Evolutionary conservation across 139 green algal genomes (phyloP).

Genomic region (Edaphochlamys debaryana): DNA sequence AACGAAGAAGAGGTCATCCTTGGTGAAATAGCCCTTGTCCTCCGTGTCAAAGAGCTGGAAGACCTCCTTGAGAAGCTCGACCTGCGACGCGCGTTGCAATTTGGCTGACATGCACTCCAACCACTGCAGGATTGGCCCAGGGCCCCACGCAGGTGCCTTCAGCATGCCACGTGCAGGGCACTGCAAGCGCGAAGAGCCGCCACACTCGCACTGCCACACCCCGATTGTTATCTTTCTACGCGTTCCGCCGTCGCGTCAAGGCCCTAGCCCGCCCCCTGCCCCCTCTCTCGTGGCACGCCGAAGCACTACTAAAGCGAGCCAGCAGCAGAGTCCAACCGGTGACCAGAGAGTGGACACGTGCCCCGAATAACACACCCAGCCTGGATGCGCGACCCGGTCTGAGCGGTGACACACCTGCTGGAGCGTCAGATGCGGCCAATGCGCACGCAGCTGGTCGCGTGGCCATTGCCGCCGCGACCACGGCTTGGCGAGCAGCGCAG

Average conservation of each 20-base stretch:
- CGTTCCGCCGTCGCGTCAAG: too few species aligned
- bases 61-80: conserved; percentile 41
- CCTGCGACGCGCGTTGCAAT: background rate
- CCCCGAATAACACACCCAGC: too few species aligned
- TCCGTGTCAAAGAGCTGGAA: conserved; percentile 44
- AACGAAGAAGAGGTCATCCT: background rate
- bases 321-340: too few species aligned
- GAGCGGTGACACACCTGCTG: too few species aligned
- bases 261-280: too few species aligned
- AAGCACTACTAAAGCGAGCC: too few species aligned
- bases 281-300: too few species aligned
- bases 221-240: background rate
- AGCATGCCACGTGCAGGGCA: background rate
- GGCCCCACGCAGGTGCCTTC: too few species aligned
- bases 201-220: background rate
- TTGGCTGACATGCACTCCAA: too few species aligned
- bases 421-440: conserved; percentile 37
- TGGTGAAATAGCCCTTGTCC: conserved; percentile 41
- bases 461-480: conserved; percentile 7
- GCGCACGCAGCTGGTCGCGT: conserved; percentile 13
- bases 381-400: too few species aligned
- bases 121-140: too few species aligned
- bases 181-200: background rate
- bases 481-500: background rate
- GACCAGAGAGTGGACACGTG: too few species aligned